Conservation (phyloP, 139 green algal genomes). For the Tetradesmus lagerheimii region DNA sequence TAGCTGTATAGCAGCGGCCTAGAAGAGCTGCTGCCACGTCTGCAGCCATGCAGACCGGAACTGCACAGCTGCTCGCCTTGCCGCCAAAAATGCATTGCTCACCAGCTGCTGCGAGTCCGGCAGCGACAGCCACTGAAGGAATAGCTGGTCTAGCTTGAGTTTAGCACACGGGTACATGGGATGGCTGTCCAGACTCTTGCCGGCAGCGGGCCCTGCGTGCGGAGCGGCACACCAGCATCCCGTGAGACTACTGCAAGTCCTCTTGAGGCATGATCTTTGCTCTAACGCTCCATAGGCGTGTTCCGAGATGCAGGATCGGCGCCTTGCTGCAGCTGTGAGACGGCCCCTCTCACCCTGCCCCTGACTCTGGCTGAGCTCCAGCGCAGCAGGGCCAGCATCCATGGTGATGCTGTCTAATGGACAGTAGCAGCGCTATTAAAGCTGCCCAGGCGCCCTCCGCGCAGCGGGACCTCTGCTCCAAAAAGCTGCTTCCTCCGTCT, state of each 20-base stretch:
- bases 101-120: constrained; percentile 92
- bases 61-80: background rate
- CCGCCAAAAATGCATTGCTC: constrained; percentile 32
- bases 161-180: constrained; percentile 82
- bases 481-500: background rate
- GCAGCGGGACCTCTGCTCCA: background rate
- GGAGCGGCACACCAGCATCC: background rate
- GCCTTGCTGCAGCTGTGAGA: background rate
- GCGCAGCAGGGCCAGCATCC: background rate
- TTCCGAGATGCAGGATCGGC: background rate
- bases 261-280: background rate
- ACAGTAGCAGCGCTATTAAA: background rate
- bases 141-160: constrained; percentile 97
- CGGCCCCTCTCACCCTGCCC: background rate
- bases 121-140: constrained; percentile 96
- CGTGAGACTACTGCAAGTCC: background rate
- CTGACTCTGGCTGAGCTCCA: background rate
- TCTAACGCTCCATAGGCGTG: background rate
- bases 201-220: background rate
- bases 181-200: constrained; percentile 28
- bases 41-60: background rate
- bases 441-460: background rate
- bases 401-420: background rate
- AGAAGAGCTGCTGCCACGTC: background rate
- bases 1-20: no score